phyloP scores from a whole-genome alignment of 2,329 filamentous ascomycete species.

The Monosporascus sp. region DNA sequence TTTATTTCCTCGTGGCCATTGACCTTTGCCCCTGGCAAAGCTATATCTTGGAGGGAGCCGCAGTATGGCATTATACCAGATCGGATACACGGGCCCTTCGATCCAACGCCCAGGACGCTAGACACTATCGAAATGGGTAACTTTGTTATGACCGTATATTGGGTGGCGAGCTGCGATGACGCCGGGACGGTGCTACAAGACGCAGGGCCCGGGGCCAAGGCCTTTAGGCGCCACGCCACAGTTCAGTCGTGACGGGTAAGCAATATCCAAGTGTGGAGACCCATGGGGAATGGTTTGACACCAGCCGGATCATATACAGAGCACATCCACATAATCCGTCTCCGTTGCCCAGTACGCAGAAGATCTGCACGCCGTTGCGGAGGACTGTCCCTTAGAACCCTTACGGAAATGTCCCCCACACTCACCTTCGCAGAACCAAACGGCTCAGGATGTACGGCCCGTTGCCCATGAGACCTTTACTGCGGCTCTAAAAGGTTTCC shows the following conservation, averaged over 20 bases:
- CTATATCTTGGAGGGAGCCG: not conserved
- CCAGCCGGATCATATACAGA: no score
- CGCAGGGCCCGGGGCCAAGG: not conserved
- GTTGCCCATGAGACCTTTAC: not conserved
- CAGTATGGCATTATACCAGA: not conserved
- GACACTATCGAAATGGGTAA: not conserved
- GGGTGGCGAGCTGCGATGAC: not conserved
- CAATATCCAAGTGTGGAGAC: no score
- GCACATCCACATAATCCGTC: no score
- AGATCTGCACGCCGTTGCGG: no score
- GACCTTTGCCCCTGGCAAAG: not conserved
- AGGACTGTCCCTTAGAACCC: no score
- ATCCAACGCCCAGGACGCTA: not conserved
- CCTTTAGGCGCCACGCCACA: not conserved
- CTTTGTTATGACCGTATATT: not conserved
- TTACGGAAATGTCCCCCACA: no score
- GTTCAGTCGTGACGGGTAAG: no score
- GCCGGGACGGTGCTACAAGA: not conserved
- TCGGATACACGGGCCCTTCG: not conserved
- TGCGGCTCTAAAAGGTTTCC: not conserved
- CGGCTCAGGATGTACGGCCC: not conserved
- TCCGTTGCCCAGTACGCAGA: no score
- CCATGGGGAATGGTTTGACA: no score
- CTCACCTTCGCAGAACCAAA: no score
- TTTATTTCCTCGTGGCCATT: not conserved